phyloP scores from a whole-genome alignment of 208 protist species.

The Trypanosoma platydactyli region DNA sequence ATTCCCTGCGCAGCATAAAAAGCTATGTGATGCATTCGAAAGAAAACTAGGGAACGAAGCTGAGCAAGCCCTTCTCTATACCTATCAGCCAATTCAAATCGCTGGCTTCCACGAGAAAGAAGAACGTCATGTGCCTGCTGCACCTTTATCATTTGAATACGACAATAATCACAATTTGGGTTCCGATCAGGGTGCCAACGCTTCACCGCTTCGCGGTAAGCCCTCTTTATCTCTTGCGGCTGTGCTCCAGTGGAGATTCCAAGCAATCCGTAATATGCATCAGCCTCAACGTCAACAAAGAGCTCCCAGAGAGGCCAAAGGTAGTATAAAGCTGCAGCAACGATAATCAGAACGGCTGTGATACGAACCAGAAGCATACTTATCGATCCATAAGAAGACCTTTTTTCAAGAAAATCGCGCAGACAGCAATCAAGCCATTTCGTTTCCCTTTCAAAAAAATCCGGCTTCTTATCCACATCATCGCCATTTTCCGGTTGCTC shows the following conservation, averaged over 20 bases:
- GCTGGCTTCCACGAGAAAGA: constrained; percentile 56
- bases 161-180: constrained; percentile 70
- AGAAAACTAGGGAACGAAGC: constrained; percentile 72
- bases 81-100: constrained; percentile 54
- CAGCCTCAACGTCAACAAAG: constrained; percentile 72
- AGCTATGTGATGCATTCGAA: constrained; percentile 73
- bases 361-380: constrained; percentile 31
- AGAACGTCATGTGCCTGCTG: constrained; percentile 83
- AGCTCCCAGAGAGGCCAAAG: constrained; percentile 80
- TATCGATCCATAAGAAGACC: constrained; percentile 38
- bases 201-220: constrained; percentile 76
- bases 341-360: constrained; percentile 28
- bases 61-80: constrained; percentile 65
- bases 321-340: constrained; percentile 35
- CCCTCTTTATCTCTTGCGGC: constrained; percentile 59
- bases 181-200: constrained; percentile 84
- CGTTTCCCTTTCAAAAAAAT: constrained; percentile 19
- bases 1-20: constrained; percentile 59
- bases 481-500: constrained; percentile 5
- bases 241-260: constrained; percentile 42
- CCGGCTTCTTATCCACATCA: neutral
- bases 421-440: constrained; percentile 75
- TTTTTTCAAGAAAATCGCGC: constrained; percentile 64
- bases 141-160: constrained; percentile 53
- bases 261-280: constrained; percentile 57